Percentiles rank a stretch among this genome's conserved stretches.
These are phyloP conservation scores for Bimuria novae-zelandiae DNA, from an alignment of 2,329 filamentous ascomycete genomes.

Conservation along the genomic window DNA sequence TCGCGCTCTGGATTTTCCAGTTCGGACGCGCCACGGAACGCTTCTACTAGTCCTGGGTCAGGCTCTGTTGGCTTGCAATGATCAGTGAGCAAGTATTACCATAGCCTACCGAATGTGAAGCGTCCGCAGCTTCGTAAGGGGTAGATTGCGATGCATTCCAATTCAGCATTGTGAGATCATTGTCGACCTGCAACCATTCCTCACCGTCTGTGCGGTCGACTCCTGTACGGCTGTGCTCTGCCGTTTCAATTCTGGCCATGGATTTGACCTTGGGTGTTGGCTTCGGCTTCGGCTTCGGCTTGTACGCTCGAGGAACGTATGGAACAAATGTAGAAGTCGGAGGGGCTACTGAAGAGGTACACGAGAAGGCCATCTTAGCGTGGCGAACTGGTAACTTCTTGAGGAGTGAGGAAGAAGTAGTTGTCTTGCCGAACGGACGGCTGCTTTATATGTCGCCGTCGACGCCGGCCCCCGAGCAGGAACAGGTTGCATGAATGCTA, in stretches of 20 bases:
- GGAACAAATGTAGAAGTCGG: slow-evolving; percentile 8
- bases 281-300: slow-evolving; percentile 16
- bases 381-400: slow-evolving; percentile 4
- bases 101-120: slow-evolving; percentile 14
- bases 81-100: slow-evolving; percentile 15
- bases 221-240: too few relatives aligned
- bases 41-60: slow-evolving; percentile 4
- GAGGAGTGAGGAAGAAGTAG: neutral
- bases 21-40: too few relatives aligned
- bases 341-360: neutral
- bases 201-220: too few relatives aligned
- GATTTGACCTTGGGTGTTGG: neutral
- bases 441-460: neutral
- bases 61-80: slow-evolving; percentile 17
- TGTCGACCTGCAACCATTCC: too few relatives aligned
- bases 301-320: slow-evolving; percentile 11
- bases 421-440: too few relatives aligned
- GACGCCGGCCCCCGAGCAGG: neutral
- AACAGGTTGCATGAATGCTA: neutral
- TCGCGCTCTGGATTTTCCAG: neutral
- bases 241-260: too few relatives aligned
- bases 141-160: slow-evolving; percentile 8
- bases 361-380: slow-evolving; percentile 12
- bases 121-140: slow-evolving; percentile 4
- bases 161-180: slow-evolving; percentile 9